These are phyloP conservation scores for Tricholoma matsutake DNA, from an alignment of 768 basidiomycete genomes.

Conservation along the genomic window DNA sequence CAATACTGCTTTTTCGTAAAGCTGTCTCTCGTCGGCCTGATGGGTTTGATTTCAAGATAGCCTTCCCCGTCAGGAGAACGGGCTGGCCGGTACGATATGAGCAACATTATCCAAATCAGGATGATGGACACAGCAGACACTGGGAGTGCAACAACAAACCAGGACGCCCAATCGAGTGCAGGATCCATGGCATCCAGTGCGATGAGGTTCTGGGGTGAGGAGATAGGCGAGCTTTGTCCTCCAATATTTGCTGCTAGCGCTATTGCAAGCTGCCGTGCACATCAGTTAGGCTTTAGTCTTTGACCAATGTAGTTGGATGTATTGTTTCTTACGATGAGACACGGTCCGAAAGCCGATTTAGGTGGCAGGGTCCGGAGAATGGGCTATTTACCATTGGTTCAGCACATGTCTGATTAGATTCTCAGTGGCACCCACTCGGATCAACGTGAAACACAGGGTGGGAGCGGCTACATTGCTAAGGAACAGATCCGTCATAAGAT, in stretches of 20 bases:
- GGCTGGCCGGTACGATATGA: conserved; percentile 77
- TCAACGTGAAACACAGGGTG: conserved; percentile 93
- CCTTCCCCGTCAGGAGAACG: conserved; percentile 71
- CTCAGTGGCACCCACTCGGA: conserved; percentile 67
- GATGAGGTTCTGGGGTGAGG: conserved; percentile 96
- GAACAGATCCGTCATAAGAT: conserved; percentile 9
- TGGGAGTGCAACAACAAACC: conserved; percentile 94
- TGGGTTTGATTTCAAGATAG: conserved; percentile 78
- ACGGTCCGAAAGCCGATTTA: conserved; percentile 83
- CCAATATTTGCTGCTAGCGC: conserved; percentile 98
- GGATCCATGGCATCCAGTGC: conserved; percentile 86
- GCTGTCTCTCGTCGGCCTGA: conserved; percentile 77
- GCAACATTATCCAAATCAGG: conserved; percentile 88
- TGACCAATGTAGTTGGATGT: background rate
- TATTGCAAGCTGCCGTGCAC: conserved; percentile 71
- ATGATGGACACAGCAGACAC: conserved; percentile 85
- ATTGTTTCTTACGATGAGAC: conserved; percentile 73
- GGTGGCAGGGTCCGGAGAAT: conserved; percentile 90
- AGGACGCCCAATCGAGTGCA: conserved; percentile 80
- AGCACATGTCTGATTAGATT: background rate
- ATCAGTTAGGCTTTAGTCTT: background rate
- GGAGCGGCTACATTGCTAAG: conserved; percentile 94
- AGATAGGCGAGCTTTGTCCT: conserved; percentile 95
- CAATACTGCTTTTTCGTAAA: conserved; percentile 88
- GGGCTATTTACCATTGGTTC: conserved; percentile 49